Percentiles rank a stretch among this genome's conserved stretches.
Conservation (phyloP, 129 eudicot genomes). For the Glebionis coronaria region DNA sequence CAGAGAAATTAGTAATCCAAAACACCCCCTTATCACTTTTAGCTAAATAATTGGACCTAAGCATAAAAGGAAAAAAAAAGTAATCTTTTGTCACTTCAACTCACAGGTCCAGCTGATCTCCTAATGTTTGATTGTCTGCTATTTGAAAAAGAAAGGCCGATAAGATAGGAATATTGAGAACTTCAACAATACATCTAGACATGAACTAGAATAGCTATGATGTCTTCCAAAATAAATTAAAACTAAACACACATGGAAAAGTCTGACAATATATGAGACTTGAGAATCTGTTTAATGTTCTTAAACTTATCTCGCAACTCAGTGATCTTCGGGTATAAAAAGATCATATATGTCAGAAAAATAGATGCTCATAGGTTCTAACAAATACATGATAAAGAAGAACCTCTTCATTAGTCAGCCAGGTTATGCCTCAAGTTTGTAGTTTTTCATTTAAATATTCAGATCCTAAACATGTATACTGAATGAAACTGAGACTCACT, state of each 20-base stretch:
- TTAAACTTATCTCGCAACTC: slow-evolving; percentile 95
- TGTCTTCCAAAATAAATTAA: neutral
- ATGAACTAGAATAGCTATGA: slow-evolving; percentile 8
- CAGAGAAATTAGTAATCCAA: too few species aligned
- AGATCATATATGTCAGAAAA: slow-evolving; percentile 15
- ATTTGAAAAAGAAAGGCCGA: slow-evolving; percentile 1
- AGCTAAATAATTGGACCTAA: too few species aligned
- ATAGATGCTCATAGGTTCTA: slow-evolving; percentile 9
- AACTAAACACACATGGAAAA: slow-evolving; percentile 78
- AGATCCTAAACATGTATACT: neutral
- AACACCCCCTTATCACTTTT: too few species aligned
- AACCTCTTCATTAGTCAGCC: neutral
- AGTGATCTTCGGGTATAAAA: slow-evolving; percentile 69
- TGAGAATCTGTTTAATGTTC: slow-evolving; percentile 90
- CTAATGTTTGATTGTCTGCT: too few species aligned
- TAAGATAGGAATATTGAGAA: too few species aligned
- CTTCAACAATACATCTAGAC: slow-evolving; percentile 14
- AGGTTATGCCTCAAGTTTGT: neutral
- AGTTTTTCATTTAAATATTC: slow-evolving; percentile 1
- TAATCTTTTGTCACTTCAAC: too few species aligned
- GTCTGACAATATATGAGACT: slow-evolving; percentile 96
- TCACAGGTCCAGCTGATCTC: too few species aligned
- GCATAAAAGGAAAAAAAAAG: too few species aligned
- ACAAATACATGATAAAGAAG: neutral
- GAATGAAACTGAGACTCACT: neutral